phyloP scores from a whole-genome alignment of 352 stramenopile genomes.

The Phytopythium vexans region DNA sequence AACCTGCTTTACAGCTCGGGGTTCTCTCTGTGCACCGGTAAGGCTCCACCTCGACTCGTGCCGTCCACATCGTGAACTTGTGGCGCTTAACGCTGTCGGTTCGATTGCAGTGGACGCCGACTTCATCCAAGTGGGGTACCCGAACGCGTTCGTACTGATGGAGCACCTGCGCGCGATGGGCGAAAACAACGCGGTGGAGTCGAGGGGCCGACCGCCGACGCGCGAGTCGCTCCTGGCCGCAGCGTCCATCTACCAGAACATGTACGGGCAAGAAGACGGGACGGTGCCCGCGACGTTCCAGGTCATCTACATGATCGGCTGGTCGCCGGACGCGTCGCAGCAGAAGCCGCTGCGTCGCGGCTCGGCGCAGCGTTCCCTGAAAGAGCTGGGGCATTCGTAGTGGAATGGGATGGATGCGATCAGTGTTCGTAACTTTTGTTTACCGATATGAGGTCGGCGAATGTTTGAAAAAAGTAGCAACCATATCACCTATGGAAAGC shows the following conservation, averaged over 20 bases:
- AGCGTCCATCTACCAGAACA: constrained; percentile 94
- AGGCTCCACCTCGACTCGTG: not conserved
- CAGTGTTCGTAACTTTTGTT: constrained; percentile 9
- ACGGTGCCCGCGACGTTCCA: constrained; percentile 95
- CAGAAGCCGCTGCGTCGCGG: constrained; percentile 88
- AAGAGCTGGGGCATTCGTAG: constrained; percentile 49
- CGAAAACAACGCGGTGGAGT: constrained; percentile 91
- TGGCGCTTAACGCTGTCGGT: not conserved
- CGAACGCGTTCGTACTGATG: constrained; percentile 95
- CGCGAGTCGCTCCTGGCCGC: constrained; percentile 93
- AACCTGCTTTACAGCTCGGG: constrained; percentile 89
- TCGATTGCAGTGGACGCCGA: constrained; percentile 92
- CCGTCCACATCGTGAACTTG: not conserved
- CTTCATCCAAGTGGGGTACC: constrained; percentile 93
- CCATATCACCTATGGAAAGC: too few relatives aligned
- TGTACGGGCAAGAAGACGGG: constrained; percentile 86
- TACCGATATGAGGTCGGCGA: not conserved
- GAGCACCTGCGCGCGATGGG: constrained; percentile 95
- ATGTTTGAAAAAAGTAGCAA: constrained; percentile 1
- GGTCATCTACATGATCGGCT: constrained; percentile 98
- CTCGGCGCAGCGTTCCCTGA: constrained; percentile 71
- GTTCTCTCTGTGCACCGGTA: constrained; percentile 93
- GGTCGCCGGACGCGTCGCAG: constrained; percentile 95
- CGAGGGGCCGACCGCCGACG: constrained; percentile 54
- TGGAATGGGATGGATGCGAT: not conserved